Conservation (phyloP, 768 basidiomycete species). For the Lentinula boryana region DNA sequence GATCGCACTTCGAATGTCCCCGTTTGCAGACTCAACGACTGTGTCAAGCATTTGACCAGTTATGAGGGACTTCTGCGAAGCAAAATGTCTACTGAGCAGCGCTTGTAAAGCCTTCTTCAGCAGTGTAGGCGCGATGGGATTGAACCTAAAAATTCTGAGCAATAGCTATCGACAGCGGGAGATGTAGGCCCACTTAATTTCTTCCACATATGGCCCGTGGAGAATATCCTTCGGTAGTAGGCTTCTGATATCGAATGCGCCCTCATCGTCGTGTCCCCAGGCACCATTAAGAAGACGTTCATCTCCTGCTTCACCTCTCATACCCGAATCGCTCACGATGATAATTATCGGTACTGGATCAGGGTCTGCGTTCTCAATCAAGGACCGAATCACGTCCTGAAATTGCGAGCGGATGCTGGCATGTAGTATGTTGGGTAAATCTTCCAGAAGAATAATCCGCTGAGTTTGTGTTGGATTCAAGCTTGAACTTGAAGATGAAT, state of each 20-base stretch:
- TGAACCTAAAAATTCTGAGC: slow-evolving; percentile 54
- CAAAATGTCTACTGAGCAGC: slow-evolving; percentile 45
- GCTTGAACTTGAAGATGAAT: slow-evolving; percentile 6
- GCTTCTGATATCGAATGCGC: slow-evolving; percentile 58
- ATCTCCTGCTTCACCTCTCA: slow-evolving; percentile 62
- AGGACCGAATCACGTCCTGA: slow-evolving; percentile 58
- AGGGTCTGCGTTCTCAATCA: slow-evolving; percentile 35
- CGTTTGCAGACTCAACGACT: slow-evolving; percentile 75
- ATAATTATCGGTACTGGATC: slow-evolving; percentile 66
- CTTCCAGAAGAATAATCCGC: slow-evolving; percentile 75
- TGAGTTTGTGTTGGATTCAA: slow-evolving; percentile 11
- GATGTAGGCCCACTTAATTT: slow-evolving; percentile 53
- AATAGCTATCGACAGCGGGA: neutral
- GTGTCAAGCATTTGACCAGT: slow-evolving; percentile 58
- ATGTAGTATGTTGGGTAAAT: slow-evolving; percentile 88
- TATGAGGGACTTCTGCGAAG: slow-evolving; percentile 11
- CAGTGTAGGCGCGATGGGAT: slow-evolving; percentile 85
- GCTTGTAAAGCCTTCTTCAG: slow-evolving; percentile 72
- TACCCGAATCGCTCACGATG: slow-evolving; percentile 77
- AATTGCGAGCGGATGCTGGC: slow-evolving; percentile 61
- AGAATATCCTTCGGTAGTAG: slow-evolving; percentile 68
- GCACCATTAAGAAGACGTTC: slow-evolving; percentile 34
- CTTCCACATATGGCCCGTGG: slow-evolving; percentile 68
- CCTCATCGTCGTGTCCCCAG: slow-evolving; percentile 39
- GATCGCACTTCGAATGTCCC: slow-evolving; percentile 90